Percentiles rank a stretch among this genome's conserved stretches.
Conservation (phyloP, 345 rosid genomes). For the Camelina neglecta region DNA sequence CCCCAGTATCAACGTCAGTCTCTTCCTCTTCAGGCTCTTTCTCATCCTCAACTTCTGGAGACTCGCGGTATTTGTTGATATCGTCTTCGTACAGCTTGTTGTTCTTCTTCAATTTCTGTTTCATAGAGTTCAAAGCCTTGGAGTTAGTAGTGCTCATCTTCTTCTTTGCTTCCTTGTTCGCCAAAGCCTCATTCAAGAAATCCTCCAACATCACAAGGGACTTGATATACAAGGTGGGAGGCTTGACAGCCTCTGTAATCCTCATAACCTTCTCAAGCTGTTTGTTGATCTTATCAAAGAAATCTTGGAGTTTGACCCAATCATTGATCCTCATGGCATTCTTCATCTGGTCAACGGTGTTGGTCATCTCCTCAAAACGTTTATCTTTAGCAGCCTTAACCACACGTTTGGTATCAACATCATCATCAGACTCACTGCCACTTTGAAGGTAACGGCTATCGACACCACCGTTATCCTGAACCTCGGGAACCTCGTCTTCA, state of each 20-base stretch:
- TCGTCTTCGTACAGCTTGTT: constrained; percentile 82
- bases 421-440: constrained; percentile 70
- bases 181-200: constrained; percentile 75
- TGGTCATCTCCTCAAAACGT: constrained; percentile 80
- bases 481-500: constrained; percentile 58
- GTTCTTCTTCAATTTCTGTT: constrained; percentile 88
- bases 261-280: constrained; percentile 97
- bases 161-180: constrained; percentile 94
- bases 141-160: constrained; percentile 98
- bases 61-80: constrained; percentile 71
- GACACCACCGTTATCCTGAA: constrained; percentile 51
- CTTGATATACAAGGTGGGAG: constrained; percentile 71
- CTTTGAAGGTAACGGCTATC: constrained; percentile 54
- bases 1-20: constrained; percentile 1
- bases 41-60: constrained; percentile 78
- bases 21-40: constrained; percentile 57
- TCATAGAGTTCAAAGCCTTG: constrained; percentile 95
- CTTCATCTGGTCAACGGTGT: constrained; percentile 82
- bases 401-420: constrained; percentile 53
- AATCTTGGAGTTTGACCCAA: constrained; percentile 87
- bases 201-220: constrained; percentile 92
- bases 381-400: constrained; percentile 91
- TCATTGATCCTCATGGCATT: constrained; percentile 97
- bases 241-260: constrained; percentile 73
- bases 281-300: constrained; percentile 88